A percentile compares a stretch with the other conserved stretches of the same genome.
Evolutionary conservation across 78 protist species (phyloP).

Genomic region (Ministeria vibrans): DNA sequence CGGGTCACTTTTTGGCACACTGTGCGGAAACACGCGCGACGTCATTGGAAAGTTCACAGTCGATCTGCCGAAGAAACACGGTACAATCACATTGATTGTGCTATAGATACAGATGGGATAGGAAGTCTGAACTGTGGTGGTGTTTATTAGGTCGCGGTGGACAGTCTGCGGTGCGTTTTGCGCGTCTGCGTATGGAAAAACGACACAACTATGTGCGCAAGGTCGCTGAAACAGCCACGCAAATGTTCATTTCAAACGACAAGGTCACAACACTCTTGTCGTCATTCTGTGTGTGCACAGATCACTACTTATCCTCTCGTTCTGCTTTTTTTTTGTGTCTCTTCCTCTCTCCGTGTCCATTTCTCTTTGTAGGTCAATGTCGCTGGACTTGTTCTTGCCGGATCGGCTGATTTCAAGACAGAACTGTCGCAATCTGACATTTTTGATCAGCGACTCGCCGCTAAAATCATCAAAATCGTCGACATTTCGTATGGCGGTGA

Average conservation of each 20-base stretch:
- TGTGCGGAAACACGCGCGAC: slow-evolving; percentile 88
- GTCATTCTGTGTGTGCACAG: background rate
- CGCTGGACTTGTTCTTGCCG: slow-evolving; percentile 95
- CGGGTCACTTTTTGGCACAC: slow-evolving; percentile 93
- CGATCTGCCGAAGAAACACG: slow-evolving; percentile 99
- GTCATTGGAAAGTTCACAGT: slow-evolving; percentile 93
- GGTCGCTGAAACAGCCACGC: slow-evolving; percentile 92
- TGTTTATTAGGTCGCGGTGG: slow-evolving; percentile 78
- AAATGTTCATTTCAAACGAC: slow-evolving; percentile 90
- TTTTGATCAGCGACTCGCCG: slow-evolving; percentile 92
- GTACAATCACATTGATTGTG: no score
- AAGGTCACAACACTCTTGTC: slow-evolving; percentile 23
- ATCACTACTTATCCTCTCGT: background rate
- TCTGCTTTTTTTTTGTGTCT: background rate
- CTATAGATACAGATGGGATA: no score
- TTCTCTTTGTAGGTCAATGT: slow-evolving; percentile 86
- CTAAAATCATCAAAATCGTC: slow-evolving; percentile 80
- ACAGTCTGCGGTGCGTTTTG: slow-evolving; percentile 98
- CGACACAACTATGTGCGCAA: slow-evolving; percentile 96
- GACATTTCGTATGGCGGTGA: slow-evolving; percentile 94
- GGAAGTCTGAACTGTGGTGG: no score
- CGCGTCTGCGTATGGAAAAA: slow-evolving; percentile 96
- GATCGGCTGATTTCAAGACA: slow-evolving; percentile 98
- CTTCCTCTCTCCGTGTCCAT: background rate
- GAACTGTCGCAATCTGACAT: slow-evolving; percentile 79